Percentiles rank a stretch among this genome's conserved stretches.
These are phyloP conservation scores for Penicillium sp. DNA, from an alignment of 2,329 filamentous ascomycete genomes.

Conservation along the genomic window DNA sequence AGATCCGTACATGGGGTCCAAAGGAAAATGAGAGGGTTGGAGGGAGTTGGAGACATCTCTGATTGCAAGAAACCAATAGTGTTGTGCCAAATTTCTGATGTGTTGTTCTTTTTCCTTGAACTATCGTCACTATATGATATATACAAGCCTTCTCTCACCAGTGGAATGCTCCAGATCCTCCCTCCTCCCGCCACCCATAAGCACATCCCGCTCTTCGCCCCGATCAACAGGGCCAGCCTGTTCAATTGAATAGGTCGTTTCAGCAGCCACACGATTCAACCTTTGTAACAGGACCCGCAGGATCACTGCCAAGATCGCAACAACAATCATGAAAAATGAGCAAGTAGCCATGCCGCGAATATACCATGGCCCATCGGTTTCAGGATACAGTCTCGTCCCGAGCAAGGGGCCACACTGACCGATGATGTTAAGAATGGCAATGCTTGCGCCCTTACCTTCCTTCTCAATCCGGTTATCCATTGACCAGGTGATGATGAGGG, in stretches of 20 bases:
- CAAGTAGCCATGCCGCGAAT: constrained; percentile 62
- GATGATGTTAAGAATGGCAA: constrained; percentile 76
- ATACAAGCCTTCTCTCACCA: constrained; percentile 25
- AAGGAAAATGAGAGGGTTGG: no score
- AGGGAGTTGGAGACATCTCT: no score
- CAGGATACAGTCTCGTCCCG: constrained; percentile 65
- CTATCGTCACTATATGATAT: constrained; percentile 23
- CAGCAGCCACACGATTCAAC: constrained; percentile 45
- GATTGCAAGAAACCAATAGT: no score
- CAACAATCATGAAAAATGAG: constrained; percentile 61
- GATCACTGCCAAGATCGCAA: constrained; percentile 56
- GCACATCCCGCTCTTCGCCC: constrained; percentile 31
- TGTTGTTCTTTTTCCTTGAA: background rate
- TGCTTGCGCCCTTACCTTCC: constrained; percentile 69
- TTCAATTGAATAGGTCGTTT: constrained; percentile 6
- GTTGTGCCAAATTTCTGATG: no score
- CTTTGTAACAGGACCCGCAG: constrained; percentile 56
- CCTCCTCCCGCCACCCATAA: constrained; percentile 29
- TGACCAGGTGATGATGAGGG: constrained; percentile 81
- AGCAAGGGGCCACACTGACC: constrained; percentile 76
- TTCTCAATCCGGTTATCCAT: constrained; percentile 78
- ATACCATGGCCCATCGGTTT: constrained; percentile 60
- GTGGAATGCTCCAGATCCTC: constrained; percentile 19
- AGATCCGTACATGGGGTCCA: no score
- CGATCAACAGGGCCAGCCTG: constrained; percentile 11